phyloP scores from a whole-genome alignment of 345 rosid species.

The Eucalyptus marginata region DNA sequence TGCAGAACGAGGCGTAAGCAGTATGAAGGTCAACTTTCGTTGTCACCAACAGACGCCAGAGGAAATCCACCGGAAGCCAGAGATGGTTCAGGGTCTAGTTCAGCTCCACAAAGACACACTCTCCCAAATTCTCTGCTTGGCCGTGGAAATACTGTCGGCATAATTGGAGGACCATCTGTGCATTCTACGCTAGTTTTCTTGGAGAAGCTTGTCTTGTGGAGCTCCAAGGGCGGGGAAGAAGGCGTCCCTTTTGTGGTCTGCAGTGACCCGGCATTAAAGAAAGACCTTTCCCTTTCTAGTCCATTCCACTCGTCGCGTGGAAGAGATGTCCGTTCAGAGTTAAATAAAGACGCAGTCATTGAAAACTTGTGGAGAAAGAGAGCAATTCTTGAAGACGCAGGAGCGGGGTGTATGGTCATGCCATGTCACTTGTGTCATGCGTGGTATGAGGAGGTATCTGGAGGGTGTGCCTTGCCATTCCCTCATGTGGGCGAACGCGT shows the following conservation, averaged over 20 bases:
- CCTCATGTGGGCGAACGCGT: slow-evolving; percentile 35
- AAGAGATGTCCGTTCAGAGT: slow-evolving; percentile 8
- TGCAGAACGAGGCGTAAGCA: slow-evolving; percentile 1
- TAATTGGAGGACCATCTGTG: slow-evolving; percentile 58
- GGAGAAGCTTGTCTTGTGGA: slow-evolving; percentile 45
- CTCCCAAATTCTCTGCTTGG: slow-evolving; percentile 6
- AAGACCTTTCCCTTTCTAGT: slow-evolving; percentile 28
- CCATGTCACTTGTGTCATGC: slow-evolving; percentile 36
- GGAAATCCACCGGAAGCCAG: not conserved
- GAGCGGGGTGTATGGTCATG: slow-evolving; percentile 35
- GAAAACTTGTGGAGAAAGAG: slow-evolving; percentile 23
- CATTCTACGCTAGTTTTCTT: slow-evolving; percentile 43
- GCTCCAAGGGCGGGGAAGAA: slow-evolving; percentile 31
- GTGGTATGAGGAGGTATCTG: slow-evolving; percentile 23
- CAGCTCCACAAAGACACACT: not conserved
- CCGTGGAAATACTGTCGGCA: slow-evolving; percentile 50
- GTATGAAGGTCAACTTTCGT: not conserved
- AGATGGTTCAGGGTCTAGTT: not conserved
- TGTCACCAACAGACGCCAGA: not conserved
- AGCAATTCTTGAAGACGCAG: slow-evolving; percentile 23
- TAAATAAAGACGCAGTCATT: slow-evolving; percentile 4
- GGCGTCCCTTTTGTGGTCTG: slow-evolving; percentile 50
- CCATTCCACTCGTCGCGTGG: slow-evolving; percentile 17
- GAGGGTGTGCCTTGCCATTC: slow-evolving; percentile 16
- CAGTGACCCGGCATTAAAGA: slow-evolving; percentile 55